Percentiles rank a stretch among this genome's conserved stretches.
Conservation (phyloP, 441 rosid species). For the Pelargonium myrrhifolium region DNA sequence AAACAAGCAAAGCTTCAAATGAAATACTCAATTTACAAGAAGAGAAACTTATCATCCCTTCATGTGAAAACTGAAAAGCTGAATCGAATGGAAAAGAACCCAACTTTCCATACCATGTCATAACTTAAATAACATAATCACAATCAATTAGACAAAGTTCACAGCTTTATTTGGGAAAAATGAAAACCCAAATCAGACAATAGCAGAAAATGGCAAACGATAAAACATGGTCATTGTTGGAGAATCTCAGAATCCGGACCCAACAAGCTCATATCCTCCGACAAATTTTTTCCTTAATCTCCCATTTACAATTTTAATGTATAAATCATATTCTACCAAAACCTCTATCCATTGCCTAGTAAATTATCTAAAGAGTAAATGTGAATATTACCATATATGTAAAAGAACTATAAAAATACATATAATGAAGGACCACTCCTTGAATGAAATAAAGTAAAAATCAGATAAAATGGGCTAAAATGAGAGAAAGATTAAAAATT, state of each 20-base stretch:
- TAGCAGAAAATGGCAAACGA: too few relatives aligned
- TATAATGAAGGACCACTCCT: background rate
- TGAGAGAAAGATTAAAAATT: background rate
- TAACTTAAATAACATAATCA: too few relatives aligned
- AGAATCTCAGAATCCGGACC: background rate
- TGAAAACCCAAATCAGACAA: too few relatives aligned
- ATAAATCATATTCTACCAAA: too few relatives aligned
- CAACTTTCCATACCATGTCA: background rate
- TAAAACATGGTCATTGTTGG: background rate
- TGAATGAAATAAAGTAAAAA: background rate
- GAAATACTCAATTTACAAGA: background rate
- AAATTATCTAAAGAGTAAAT: too few relatives aligned
- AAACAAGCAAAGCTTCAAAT: background rate
- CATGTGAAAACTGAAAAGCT: background rate
- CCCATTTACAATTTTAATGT: too few relatives aligned
- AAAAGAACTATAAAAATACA: too few relatives aligned
- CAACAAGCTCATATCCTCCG: background rate
- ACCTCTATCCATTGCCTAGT: too few relatives aligned
- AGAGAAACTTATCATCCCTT: background rate
- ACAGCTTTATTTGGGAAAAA: too few relatives aligned
- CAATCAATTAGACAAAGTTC: too few relatives aligned
- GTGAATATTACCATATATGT: too few relatives aligned
- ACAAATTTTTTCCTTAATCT: too few relatives aligned
- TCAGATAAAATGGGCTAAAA: background rate
- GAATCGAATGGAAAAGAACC: background rate